Conservation (phyloP, 2,329 filamentous ascomycete genomes). For the Pseudogymnoascus sp. region DNA sequence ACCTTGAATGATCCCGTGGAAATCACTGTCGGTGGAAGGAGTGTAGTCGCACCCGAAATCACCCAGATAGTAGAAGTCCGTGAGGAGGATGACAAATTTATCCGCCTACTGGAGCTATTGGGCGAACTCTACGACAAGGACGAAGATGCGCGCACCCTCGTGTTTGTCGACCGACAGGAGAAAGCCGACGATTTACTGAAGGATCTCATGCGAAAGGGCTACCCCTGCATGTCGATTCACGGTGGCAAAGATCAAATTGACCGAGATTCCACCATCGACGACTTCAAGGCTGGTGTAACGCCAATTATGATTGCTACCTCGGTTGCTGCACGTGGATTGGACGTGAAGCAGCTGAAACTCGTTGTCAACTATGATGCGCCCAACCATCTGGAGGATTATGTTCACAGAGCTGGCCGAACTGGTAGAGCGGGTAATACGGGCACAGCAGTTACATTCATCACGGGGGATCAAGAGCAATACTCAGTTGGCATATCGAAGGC, state of each 20-base stretch:
- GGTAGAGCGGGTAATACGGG: conserved; percentile 92
- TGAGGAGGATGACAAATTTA: conserved; percentile 75
- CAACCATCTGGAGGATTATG: conserved; percentile 93
- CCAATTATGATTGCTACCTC: conserved; percentile 92
- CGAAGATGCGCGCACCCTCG: conserved; percentile 80
- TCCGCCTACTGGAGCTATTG: conserved; percentile 75
- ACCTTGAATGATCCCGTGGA: conserved; percentile 79
- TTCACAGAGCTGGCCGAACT: conserved; percentile 88
- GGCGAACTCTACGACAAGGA: conserved; percentile 81
- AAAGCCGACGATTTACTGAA: conserved; percentile 75
- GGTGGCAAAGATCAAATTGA: conserved; percentile 92
- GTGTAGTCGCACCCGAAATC: conserved; percentile 83
- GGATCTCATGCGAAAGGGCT: conserved; percentile 75
- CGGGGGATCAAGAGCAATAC: conserved; percentile 84
- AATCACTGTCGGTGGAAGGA: conserved; percentile 85
- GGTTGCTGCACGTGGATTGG: conserved; percentile 86
- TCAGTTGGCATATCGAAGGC: conserved; percentile 84
- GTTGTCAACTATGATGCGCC: conserved; percentile 95
- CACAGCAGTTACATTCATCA: conserved; percentile 90
- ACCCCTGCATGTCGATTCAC: conserved; percentile 88
- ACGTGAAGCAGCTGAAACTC: conserved; percentile 92
- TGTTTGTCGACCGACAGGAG: conserved; percentile 90
- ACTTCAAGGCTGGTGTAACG: conserved; percentile 87
- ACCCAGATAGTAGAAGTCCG: conserved; percentile 87
- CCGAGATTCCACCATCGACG: conserved; percentile 82